phyloP scores from a whole-genome alignment of 495 filamentous ascomycete genomes.

The Tuber melanosporum region DNA sequence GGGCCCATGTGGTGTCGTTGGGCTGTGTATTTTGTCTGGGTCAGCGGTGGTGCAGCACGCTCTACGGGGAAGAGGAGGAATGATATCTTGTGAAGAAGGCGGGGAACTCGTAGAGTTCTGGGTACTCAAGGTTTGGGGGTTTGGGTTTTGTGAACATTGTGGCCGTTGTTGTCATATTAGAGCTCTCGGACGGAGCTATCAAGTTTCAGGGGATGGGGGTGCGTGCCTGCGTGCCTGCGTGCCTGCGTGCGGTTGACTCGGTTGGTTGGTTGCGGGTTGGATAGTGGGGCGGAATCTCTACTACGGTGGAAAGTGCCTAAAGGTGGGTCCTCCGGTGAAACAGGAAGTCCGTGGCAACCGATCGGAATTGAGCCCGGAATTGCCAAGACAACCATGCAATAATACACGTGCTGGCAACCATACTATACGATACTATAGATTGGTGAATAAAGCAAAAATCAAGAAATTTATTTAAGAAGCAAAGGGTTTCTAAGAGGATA shows the following conservation, averaged over 20 bases:
- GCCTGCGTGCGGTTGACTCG: too few relatives aligned
- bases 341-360: too few relatives aligned
- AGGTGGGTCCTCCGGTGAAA: too few relatives aligned
- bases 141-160: slow-evolving; percentile 16
- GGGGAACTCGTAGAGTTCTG: slow-evolving; percentile 54
- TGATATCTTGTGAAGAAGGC: slow-evolving; percentile 61
- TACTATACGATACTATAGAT: too few relatives aligned
- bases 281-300: too few relatives aligned
- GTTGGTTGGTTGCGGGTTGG: not conserved
- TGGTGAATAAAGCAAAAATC: too few relatives aligned
- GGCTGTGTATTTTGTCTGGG: slow-evolving; percentile 51
- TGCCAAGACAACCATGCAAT: too few relatives aligned
- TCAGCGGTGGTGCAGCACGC: slow-evolving; percentile 17
- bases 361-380: too few relatives aligned
- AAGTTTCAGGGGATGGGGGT: not conserved
- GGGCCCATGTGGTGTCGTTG: slow-evolving; percentile 64
- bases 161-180: not conserved
- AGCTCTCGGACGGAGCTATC: not conserved
- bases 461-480: too few relatives aligned
- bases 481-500: too few relatives aligned
- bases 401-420: too few relatives aligned
- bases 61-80: not conserved
- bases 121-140: slow-evolving; percentile 12
- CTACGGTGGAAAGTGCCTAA: too few relatives aligned
- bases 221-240: not conserved